A percentile compares a stretch with the other conserved stretches of the same genome.
These are phyloP conservation scores for Phytophthora cactorum DNA, from an alignment of 352 stramenopile species.

Conservation along the genomic window DNA sequence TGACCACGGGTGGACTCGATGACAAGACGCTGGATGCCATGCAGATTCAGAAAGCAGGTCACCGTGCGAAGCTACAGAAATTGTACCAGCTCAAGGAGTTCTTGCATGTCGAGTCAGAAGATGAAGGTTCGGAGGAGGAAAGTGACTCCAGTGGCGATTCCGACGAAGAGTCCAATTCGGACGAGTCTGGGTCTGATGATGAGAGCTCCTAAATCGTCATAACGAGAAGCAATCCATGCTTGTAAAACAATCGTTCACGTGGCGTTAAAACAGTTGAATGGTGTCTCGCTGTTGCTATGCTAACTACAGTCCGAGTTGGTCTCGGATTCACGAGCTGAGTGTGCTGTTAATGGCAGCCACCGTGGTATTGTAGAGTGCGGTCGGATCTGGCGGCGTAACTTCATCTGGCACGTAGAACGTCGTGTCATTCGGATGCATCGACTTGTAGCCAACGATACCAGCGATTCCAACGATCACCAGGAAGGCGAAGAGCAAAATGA, in stretches of 20 bases:
- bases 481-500: conserved; percentile 84
- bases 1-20: conserved; percentile 45
- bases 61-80: conserved; percentile 68
- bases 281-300: conserved; percentile 8
- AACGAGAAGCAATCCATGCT: conserved; percentile 1
- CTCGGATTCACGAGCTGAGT: conserved; percentile 33
- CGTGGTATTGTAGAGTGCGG: conserved; percentile 78
- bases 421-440: conserved; percentile 69
- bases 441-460: conserved; percentile 87
- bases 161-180: conserved; percentile 27
- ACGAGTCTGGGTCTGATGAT: conserved; percentile 32
- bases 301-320: background rate
- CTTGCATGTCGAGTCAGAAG: conserved; percentile 32
- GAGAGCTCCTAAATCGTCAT: conserved; percentile 13
- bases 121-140: conserved; percentile 32
- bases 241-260: conserved; percentile 23
- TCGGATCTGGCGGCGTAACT: conserved; percentile 81
- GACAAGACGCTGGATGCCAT: conserved; percentile 64
- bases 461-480: conserved; percentile 83
- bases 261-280: conserved; percentile 12
- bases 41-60: conserved; percentile 68
- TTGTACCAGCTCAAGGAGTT: conserved; percentile 76
- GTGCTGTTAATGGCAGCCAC: conserved; percentile 68
- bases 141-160: conserved; percentile 19
- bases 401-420: conserved; percentile 89